phyloP scores from a whole-genome alignment of 208 protist genomes.

The Trypanosoma melophagium region DNA sequence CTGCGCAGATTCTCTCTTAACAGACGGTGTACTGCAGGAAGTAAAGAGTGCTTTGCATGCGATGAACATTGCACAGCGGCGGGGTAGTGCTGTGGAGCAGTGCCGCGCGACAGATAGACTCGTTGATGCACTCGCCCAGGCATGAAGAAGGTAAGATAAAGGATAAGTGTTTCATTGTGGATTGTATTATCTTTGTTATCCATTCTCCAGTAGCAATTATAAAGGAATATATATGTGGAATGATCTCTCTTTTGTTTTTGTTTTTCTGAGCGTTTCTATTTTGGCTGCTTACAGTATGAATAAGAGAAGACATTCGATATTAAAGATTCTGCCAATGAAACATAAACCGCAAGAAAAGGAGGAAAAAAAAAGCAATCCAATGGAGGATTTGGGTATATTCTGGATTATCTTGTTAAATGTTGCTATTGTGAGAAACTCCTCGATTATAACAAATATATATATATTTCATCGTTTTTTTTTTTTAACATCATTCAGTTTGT shows the following conservation, averaged over 20 bases:
- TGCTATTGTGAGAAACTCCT: too few relatives aligned
- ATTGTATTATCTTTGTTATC: too few relatives aligned
- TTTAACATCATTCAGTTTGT: too few relatives aligned
- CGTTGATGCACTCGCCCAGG: conserved; percentile 37
- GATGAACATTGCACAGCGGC: conserved; percentile 20
- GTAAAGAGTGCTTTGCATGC: conserved; percentile 16
- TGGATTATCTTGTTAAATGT: too few relatives aligned
- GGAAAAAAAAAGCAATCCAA: too few relatives aligned
- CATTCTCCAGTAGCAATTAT: too few relatives aligned
- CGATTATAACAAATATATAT: too few relatives aligned
- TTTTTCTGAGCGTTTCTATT: background rate
- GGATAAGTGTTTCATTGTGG: conserved; percentile 4
- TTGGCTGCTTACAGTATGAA: background rate
- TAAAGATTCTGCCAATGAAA: too few relatives aligned
- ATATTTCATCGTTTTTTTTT: too few relatives aligned
- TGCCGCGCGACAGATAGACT: conserved; percentile 38
- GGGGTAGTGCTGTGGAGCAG: conserved; percentile 14
- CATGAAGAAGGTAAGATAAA: conserved; percentile 9
- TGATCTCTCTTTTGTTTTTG: background rate
- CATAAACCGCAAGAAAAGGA: too few relatives aligned
- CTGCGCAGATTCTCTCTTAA: conserved; percentile 18
- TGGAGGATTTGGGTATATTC: too few relatives aligned
- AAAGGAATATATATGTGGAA: background rate
- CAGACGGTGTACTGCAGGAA: conserved; percentile 14
- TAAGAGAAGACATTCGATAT: too few relatives aligned